These are phyloP conservation scores for Penicillium sumatraense DNA, from an alignment of 2,329 filamentous ascomycete species.

Conservation along the genomic window DNA sequence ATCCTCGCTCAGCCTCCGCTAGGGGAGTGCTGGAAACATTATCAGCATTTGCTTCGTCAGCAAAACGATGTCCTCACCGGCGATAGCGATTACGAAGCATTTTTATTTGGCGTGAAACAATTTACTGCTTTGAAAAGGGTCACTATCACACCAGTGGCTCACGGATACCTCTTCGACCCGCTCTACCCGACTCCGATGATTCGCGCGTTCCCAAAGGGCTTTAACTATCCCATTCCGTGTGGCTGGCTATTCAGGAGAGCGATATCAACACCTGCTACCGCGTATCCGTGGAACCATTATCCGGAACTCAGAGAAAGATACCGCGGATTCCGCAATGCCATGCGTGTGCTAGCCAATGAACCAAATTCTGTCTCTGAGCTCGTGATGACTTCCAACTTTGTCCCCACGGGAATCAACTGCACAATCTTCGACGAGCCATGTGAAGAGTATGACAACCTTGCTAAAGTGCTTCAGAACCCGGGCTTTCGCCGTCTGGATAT, in stretches of 20 bases:
- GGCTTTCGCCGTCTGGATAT: slow-evolving; percentile 34
- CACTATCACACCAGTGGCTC: slow-evolving; percentile 45
- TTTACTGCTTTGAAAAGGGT: slow-evolving; percentile 45
- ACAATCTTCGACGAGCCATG: slow-evolving; percentile 32
- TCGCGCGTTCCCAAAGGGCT: slow-evolving; percentile 43
- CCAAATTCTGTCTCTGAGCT: slow-evolving; percentile 40
- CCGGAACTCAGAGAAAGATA: slow-evolving; percentile 23
- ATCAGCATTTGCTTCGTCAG: slow-evolving; percentile 37
- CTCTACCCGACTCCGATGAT: slow-evolving; percentile 50
- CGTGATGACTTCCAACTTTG: slow-evolving; percentile 34
- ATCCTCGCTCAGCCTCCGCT: slow-evolving; percentile 24
- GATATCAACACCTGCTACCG: neutral
- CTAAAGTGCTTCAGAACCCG: slow-evolving; percentile 24
- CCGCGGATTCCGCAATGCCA: slow-evolving; percentile 38
- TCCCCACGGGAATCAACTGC: slow-evolving; percentile 38
- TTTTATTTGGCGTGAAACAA: slow-evolving; percentile 37
- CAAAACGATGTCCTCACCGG: slow-evolving; percentile 36
- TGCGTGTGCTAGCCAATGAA: slow-evolving; percentile 29
- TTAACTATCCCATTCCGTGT: slow-evolving; percentile 44
- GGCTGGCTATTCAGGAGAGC: slow-evolving; percentile 27
- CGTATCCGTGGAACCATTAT: neutral
- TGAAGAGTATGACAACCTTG: slow-evolving; percentile 31
- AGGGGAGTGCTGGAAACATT: slow-evolving; percentile 33
- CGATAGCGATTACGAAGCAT: slow-evolving; percentile 32
- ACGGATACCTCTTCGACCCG: slow-evolving; percentile 41